Base-by-base conservation (phyloP, 371 early-diverging fungal species). In the Syncephalastrum monosporum region DNA sequence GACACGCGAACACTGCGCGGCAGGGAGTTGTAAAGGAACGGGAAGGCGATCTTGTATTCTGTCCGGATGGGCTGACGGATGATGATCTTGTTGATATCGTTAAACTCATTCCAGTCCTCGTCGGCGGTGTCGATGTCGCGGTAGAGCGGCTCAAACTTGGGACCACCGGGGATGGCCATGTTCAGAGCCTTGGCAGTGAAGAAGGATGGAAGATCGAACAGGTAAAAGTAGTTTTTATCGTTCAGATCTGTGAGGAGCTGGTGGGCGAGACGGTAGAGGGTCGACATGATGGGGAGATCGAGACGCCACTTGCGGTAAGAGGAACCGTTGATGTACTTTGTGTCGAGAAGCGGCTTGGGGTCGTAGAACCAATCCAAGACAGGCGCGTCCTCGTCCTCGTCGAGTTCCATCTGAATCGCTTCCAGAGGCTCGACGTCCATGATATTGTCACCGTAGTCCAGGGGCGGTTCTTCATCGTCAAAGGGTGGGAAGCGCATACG, bases 21-120 rank as follows among this genome's bases (percentile, higher is more conserved):
- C 42, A 94, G 82, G 12, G 93, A 92, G 74, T 99, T 99, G 77
- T 97, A 99, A 53, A 99, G 79, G 75, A 90, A 95, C 43, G 99
- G 99, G 77, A 95, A 98, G 6, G 99, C 99, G 52, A 99, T 91
- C 74, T 94, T 95, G 85, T 99, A 98, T 77, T 99, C 99, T 23
- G 98, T 95, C 56, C 98, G 91, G 53, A 97, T 86, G 12, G 97
- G 97, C 63, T 96, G 96, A 48, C 99, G 92, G 56, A 99, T 95
- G 61, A 99, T 97, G 59, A 99, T 91, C 77, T 98, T 98, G 91
- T 95, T 94, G 80, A 99, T 96, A 68, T 99, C 99, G 81, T 99
- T 99, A 76, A 99, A 99, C 73, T 98, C 99, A 71, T 98, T 99
- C 99, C 99, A 99, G 77, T 99, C 98, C 65, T 99, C 98, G 69